Evolutionary conservation across 129 eudicot genomes (phyloP).

Genomic region (Pittosporum tobira): DNA sequence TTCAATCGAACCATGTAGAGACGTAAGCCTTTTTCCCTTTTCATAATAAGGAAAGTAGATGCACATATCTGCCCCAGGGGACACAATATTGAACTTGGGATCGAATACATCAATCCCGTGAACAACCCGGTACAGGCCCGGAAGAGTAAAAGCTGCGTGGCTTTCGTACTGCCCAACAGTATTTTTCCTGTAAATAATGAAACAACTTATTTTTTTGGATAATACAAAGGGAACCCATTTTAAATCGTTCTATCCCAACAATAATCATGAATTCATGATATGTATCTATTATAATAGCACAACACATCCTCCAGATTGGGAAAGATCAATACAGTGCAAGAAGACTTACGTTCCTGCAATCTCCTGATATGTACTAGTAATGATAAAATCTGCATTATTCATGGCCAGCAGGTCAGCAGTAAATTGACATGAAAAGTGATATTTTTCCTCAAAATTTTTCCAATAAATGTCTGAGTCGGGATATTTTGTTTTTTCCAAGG

Average conservation of each 20-base stretch:
- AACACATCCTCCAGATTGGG: too few relatives aligned
- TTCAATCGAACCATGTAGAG: slow-evolving; percentile 62
- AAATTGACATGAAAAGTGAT: slow-evolving; percentile 95
- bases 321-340: neutral
- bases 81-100: slow-evolving; percentile 98
- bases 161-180: slow-evolving; percentile 97
- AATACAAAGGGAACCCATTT: too few relatives aligned
- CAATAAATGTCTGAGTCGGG: slow-evolving; percentile 95
- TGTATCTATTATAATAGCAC: too few relatives aligned
- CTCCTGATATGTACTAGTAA: slow-evolving; percentile 97
- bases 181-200: slow-evolving; percentile 51
- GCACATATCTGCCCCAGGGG: slow-evolving; percentile 91
- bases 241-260: too few relatives aligned
- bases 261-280: too few relatives aligned
- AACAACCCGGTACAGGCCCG: slow-evolving; percentile 93
- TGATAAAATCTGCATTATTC: slow-evolving; percentile 95
- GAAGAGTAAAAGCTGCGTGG: slow-evolving; percentile 90
- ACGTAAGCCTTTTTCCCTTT: slow-evolving; percentile 65
- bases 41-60: slow-evolving; percentile 74
- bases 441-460: slow-evolving; percentile 84
- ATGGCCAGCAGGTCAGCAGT: slow-evolving; percentile 95
- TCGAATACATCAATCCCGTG: slow-evolving; percentile 93
- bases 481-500: slow-evolving; percentile 93
- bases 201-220: neutral
- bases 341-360: slow-evolving; percentile 95